These are phyloP conservation scores for Wickerhamiella musiphila DNA, from an alignment of 805 yeast genomes.

Conservation along the genomic window DNA sequence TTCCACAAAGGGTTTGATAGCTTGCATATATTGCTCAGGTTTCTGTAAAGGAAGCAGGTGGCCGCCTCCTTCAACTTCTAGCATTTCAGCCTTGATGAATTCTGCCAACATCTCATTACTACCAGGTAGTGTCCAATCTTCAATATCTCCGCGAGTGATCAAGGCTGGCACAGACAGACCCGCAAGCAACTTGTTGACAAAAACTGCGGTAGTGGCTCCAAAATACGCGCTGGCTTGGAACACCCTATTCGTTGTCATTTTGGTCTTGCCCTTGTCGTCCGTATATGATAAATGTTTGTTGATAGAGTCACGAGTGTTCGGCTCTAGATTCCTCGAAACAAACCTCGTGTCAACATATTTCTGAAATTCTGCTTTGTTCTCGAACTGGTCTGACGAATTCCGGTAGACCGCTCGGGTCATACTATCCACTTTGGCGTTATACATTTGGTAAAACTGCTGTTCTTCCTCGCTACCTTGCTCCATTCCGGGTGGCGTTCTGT, in stretches of 20 bases:
- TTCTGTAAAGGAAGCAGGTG: constrained; percentile 37
- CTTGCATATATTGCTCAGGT: constrained; percentile 27
- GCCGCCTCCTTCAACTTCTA: constrained; percentile 29
- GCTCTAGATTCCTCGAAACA: constrained; percentile 30
- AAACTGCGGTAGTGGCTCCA: constrained; percentile 22
- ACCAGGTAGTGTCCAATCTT: constrained; percentile 41
- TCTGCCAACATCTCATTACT: constrained; percentile 12
- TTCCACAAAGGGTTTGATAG: constrained; percentile 11
- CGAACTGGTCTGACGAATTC: constrained; percentile 27
- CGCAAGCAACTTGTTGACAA: constrained; percentile 20
- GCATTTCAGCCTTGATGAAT: constrained; percentile 8
- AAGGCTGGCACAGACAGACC: constrained; percentile 30
- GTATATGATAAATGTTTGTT: constrained; percentile 12
- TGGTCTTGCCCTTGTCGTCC: constrained; percentile 15
- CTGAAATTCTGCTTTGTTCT: constrained; percentile 26
- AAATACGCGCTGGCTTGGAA: constrained; percentile 37
- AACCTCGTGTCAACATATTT: constrained; percentile 27
- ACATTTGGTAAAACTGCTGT: background rate
- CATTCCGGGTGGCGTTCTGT: constrained; percentile 1
- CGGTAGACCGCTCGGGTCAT: constrained; percentile 16
- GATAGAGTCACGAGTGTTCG: constrained; percentile 28
- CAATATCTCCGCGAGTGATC: constrained; percentile 34
- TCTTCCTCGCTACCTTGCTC: background rate
- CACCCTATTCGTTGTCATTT: constrained; percentile 24
- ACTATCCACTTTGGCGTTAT: constrained; percentile 6